These are phyloP conservation scores for Penicillium sp. DNA, from an alignment of 2,329 filamentous ascomycete species.

Conservation along the genomic window DNA sequence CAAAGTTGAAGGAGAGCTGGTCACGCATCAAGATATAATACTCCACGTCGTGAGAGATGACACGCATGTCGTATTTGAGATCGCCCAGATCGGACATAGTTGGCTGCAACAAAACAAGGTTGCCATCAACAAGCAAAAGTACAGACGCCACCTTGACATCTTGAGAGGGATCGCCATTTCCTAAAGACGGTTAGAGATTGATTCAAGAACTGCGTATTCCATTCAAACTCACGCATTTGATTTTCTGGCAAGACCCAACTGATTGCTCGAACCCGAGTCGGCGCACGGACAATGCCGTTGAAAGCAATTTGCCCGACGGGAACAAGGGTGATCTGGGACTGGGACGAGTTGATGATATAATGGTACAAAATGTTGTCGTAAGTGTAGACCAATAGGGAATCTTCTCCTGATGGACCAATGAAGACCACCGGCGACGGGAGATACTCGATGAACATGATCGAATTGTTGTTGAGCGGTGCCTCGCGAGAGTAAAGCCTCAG, in stretches of 20 bases:
- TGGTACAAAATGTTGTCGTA: conserved; percentile 95
- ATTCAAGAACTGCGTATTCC: neutral
- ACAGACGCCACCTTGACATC: conserved; percentile 92
- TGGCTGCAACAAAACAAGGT: conserved; percentile 85
- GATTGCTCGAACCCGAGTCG: conserved; percentile 81
- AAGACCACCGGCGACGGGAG: conserved; percentile 84
- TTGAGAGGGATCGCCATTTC: conserved; percentile 87
- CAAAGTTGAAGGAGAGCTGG: conserved; percentile 53
- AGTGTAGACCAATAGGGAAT: conserved; percentile 93
- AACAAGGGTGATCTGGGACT: conserved; percentile 67
- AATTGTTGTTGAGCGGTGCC: conserved; percentile 64
- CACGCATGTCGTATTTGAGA: conserved; percentile 96
- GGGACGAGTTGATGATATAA: conserved; percentile 72
- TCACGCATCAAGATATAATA: conserved; percentile 92
- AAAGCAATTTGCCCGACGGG: conserved; percentile 98
- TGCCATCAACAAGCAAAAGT: conserved; percentile 93
- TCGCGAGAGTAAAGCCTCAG: conserved; percentile 91
- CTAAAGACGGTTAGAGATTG: conserved; percentile 29
- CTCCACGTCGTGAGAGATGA: conserved; percentile 92
- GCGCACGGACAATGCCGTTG: conserved; percentile 90
- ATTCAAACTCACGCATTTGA: conserved; percentile 64
- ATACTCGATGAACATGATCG: conserved; percentile 68
- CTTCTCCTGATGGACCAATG: conserved; percentile 80
- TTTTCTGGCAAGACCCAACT: conserved; percentile 94
- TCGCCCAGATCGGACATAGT: conserved; percentile 74